Percentiles rank a stretch among this genome's conserved stretches.
phyloP scores from a whole-genome alignment of 192 early-diverging fungal genomes.

The Backusella mclennaniae region DNA sequence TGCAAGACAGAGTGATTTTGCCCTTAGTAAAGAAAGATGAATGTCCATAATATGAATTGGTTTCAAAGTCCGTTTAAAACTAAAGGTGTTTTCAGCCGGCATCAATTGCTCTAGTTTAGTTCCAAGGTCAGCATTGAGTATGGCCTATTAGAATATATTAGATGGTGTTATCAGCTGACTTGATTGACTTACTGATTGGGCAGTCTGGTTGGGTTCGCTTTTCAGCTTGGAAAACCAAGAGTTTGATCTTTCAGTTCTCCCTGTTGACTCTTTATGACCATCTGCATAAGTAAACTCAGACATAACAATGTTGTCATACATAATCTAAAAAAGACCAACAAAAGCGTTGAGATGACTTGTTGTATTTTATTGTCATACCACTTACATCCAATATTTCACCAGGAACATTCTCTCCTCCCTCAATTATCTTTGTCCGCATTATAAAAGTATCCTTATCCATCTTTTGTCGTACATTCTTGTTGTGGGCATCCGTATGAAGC shows the following conservation, averaged over 20 bases:
- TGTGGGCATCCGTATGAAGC: slow-evolving; percentile 87
- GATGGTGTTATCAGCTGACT: no score
- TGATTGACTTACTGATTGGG: slow-evolving; percentile 9
- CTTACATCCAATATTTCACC: slow-evolving; percentile 71
- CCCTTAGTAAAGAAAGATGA: slow-evolving; percentile 29
- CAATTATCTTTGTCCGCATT: slow-evolving; percentile 64
- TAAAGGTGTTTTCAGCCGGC: slow-evolving; percentile 34
- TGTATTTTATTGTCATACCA: slow-evolving; percentile 20
- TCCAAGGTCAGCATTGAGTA: slow-evolving; percentile 17
- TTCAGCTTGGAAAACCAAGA: slow-evolving; percentile 33
- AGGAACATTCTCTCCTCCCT: slow-evolving; percentile 61
- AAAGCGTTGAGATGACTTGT: neutral
- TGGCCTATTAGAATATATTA: neutral
- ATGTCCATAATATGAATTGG: slow-evolving; percentile 21
- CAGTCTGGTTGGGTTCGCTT: slow-evolving; percentile 6
- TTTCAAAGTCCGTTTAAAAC: slow-evolving; percentile 25
- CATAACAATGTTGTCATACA: slow-evolving; percentile 59
- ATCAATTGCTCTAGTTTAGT: slow-evolving; percentile 31
- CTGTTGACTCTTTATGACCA: slow-evolving; percentile 39
- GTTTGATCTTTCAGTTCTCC: slow-evolving; percentile 32
- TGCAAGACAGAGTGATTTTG: slow-evolving; percentile 31
- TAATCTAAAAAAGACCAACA: slow-evolving; percentile 33
- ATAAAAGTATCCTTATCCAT: slow-evolving; percentile 84
- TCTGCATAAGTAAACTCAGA: slow-evolving; percentile 57
- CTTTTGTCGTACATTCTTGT: slow-evolving; percentile 74